A percentile compares a stretch with the other conserved stretches of the same genome.
phyloP scores from a whole-genome alignment of 176 grass and related monocot genomes.

The Pontederia paniculata region DNA sequence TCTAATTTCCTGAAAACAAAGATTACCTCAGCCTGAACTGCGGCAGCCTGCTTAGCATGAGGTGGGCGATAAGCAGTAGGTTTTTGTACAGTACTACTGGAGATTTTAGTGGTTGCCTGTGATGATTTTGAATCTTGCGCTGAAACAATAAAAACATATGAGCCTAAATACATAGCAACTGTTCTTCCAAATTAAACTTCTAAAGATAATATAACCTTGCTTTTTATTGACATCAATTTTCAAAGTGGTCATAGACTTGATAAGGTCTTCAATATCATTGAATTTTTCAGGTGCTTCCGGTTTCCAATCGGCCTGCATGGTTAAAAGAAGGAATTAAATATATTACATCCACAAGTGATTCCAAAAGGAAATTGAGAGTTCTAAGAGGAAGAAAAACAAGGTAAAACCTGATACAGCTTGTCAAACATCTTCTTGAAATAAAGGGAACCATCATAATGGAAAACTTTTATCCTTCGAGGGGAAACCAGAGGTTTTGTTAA shows the following conservation, averaged over 20 bases:
- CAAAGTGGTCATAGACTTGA: slow-evolving; percentile 45
- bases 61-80: slow-evolving; percentile 78
- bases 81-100: slow-evolving; percentile 25
- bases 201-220: slow-evolving; percentile 40
- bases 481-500: slow-evolving; percentile 11
- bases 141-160: slow-evolving; percentile 29
- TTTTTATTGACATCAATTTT: slow-evolving; percentile 82
- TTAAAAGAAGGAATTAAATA: slow-evolving; percentile 10
- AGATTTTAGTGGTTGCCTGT: slow-evolving; percentile 49
- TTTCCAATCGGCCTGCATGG: slow-evolving; percentile 70
- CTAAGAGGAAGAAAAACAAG: background rate
- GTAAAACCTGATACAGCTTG: slow-evolving; percentile 73
- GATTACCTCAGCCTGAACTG: slow-evolving; percentile 74
- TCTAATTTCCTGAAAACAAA: background rate
- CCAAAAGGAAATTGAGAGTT: background rate
- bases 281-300: slow-evolving; percentile 80
- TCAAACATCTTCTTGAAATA: slow-evolving; percentile 90
- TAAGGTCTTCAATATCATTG: slow-evolving; percentile 60
- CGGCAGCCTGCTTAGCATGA: slow-evolving; percentile 61
- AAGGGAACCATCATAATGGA: slow-evolving; percentile 60
- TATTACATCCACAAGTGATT: background rate
- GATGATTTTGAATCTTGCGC: slow-evolving; percentile 61
- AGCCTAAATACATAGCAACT: slow-evolving; percentile 15
- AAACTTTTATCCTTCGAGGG: slow-evolving; percentile 76
- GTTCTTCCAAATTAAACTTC: slow-evolving; percentile 18